phyloP scores from a whole-genome alignment of 1,284 basidiomycete genomes.

The Fomitopsis betulina region DNA sequence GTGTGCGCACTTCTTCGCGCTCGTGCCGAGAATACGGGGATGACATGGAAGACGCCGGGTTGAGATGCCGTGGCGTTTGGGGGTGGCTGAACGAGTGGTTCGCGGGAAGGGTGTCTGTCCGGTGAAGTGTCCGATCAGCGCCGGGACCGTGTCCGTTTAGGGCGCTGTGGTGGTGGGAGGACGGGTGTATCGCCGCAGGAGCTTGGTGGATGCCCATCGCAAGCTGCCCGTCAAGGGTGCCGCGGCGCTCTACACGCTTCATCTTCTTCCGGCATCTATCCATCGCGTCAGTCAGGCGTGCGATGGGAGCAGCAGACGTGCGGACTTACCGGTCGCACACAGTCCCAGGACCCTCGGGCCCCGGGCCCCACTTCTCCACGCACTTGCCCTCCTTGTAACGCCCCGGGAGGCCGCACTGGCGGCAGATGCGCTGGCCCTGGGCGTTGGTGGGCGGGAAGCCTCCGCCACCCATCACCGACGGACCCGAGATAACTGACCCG shows the following conservation, averaged over 20 bases:
- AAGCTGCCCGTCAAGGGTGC: slow-evolving; percentile 51
- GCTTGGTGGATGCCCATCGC: slow-evolving; percentile 12
- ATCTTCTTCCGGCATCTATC: slow-evolving; percentile 76
- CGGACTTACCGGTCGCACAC: slow-evolving; percentile 67
- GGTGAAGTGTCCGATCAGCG: slow-evolving; percentile 22
- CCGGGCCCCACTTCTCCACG: slow-evolving; percentile 84
- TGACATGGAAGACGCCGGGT: background rate
- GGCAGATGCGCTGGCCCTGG: slow-evolving; percentile 66
- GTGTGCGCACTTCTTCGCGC: slow-evolving; percentile 11
- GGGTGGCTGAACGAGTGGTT: slow-evolving; percentile 16
- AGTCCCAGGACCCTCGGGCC: slow-evolving; percentile 76
- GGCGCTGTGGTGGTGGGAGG: slow-evolving; percentile 20
- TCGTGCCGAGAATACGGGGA: slow-evolving; percentile 16
- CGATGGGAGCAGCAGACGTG: slow-evolving; percentile 4
- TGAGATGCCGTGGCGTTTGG: slow-evolving; percentile 9
- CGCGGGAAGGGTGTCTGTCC: slow-evolving; percentile 27
- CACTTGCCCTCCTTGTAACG: slow-evolving; percentile 82
- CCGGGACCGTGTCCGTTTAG: slow-evolving; percentile 19
- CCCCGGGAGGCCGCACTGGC: slow-evolving; percentile 63
- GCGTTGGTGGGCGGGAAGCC: slow-evolving; percentile 54
- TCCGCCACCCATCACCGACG: slow-evolving; percentile 25
- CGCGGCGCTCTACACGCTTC: slow-evolving; percentile 75
- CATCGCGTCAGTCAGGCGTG: background rate
- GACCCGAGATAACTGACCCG: slow-evolving; percentile 23
- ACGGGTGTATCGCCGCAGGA: slow-evolving; percentile 25